These are phyloP conservation scores for Nakaseomyces kungkrabaensis DNA, from an alignment of 1,139 yeast species.

Conservation along the genomic window DNA sequence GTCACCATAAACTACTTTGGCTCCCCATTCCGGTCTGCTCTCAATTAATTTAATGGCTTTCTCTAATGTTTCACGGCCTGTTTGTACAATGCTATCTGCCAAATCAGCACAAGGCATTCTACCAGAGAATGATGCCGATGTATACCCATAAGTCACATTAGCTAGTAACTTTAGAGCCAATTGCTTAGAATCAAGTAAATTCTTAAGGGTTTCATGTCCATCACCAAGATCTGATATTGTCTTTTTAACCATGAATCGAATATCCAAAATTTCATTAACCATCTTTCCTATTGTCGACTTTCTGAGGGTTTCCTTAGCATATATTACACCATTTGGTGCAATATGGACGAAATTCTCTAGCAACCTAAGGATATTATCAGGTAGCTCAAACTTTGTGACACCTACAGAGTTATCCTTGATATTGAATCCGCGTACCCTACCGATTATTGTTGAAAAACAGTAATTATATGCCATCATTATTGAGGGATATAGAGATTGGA, in stretches of 20 bases:
- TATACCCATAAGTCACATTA: constrained; percentile 90
- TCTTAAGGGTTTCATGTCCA: constrained; percentile 33
- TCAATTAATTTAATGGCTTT: constrained; percentile 65
- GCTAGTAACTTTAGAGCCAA: constrained; percentile 83
- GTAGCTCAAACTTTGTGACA: constrained; percentile 39
- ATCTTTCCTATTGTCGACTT: constrained; percentile 72
- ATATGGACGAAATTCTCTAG: constrained; percentile 47
- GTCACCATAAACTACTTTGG: constrained; percentile 92
- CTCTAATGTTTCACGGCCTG: constrained; percentile 76
- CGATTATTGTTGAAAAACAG: constrained; percentile 81
- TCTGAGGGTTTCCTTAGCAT: constrained; percentile 55
- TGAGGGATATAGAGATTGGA: constrained; percentile 90
- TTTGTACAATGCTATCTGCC: constrained; percentile 88
- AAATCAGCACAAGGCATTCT: constrained; percentile 95
- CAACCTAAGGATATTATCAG: constrained; percentile 47
- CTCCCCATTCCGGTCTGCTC: constrained; percentile 54
- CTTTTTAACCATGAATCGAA: constrained; percentile 67
- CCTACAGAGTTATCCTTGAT: constrained; percentile 45
- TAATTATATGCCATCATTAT: constrained; percentile 85
- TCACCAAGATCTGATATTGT: constrained; percentile 48
- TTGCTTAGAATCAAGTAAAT: constrained; percentile 67
- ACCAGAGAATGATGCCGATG: constrained; percentile 91
- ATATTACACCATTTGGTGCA: constrained; percentile 83
- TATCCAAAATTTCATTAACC: constrained; percentile 72
- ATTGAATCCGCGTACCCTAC: constrained; percentile 49